phyloP scores from a whole-genome alignment of 495 filamentous ascomycete genomes.

The Tuber aestivum region DNA sequence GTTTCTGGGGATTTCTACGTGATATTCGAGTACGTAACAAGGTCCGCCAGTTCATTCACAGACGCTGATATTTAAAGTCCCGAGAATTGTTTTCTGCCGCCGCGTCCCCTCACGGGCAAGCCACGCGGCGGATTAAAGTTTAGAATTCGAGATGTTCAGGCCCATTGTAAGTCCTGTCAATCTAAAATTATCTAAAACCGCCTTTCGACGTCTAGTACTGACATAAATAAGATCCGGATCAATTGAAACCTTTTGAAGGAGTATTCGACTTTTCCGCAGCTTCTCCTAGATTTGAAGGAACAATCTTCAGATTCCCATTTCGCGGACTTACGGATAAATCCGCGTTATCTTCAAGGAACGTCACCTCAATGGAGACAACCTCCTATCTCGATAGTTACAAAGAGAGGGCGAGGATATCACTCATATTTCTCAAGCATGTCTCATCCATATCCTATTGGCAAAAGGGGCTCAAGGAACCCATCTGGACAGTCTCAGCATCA shows the following conservation, averaged over 20 bases:
- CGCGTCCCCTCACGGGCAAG: slow-evolving; percentile 34
- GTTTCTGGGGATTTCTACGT: slow-evolving; percentile 44
- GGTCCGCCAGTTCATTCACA: background rate
- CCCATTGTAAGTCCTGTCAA: slow-evolving; percentile 14
- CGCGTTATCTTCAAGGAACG: background rate
- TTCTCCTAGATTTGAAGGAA: slow-evolving; percentile 42
- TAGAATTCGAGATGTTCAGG: slow-evolving; percentile 25
- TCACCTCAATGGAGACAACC: background rate
- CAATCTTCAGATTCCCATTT: slow-evolving; percentile 48
- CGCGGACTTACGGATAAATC: slow-evolving; percentile 15
- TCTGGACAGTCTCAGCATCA: slow-evolving; percentile 20
- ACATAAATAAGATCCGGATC: slow-evolving; percentile 34
- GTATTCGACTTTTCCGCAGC: slow-evolving; percentile 40
- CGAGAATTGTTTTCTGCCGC: slow-evolving; percentile 42
- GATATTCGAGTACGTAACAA: slow-evolving; percentile 44
- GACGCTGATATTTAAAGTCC: slow-evolving; percentile 34
- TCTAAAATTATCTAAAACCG: background rate
- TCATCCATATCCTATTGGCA: slow-evolving; percentile 25
- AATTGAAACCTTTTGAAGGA: slow-evolving; percentile 46
- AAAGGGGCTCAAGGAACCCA: slow-evolving; percentile 1
- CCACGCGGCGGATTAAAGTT: slow-evolving; percentile 32
- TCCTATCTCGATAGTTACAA: slow-evolving; percentile 19
- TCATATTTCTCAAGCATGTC: slow-evolving; percentile 26
- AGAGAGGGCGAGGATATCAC: slow-evolving; percentile 20
- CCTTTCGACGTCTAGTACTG: background rate